Percentiles rank a stretch among this genome's conserved stretches.
These are phyloP conservation scores for Wallacemonas sp. DNA, from an alignment of 208 protist genomes.

Conservation along the genomic window DNA sequence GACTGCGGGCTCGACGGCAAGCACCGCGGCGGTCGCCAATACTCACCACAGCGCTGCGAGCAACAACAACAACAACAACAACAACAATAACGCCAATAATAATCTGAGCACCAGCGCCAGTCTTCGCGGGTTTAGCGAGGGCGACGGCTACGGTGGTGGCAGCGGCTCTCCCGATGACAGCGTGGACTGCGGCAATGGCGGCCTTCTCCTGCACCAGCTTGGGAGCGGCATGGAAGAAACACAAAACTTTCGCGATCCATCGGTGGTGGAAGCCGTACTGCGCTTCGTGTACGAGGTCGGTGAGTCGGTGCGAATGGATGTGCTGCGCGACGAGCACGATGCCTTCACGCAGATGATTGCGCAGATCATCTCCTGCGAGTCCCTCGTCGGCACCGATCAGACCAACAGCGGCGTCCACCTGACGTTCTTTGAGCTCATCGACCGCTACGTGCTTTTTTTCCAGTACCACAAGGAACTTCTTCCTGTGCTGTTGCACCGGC, in stretches of 20 bases:
- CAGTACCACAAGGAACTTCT: slow-evolving; percentile 54
- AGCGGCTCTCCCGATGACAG: not conserved
- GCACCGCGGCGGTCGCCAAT: not conserved
- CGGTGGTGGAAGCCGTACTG: slow-evolving; percentile 64
- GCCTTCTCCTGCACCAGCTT: slow-evolving; percentile 3
- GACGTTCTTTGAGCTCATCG: slow-evolving; percentile 78
- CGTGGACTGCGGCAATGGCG: not conserved
- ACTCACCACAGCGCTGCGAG: not conserved
- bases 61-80: not conserved
- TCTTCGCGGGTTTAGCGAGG: not conserved
- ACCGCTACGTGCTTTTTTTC: slow-evolving; percentile 77
- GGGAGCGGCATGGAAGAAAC: not conserved
- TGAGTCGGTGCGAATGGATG: slow-evolving; percentile 60
- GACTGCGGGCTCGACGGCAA: not conserved
- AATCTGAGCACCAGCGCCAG: slow-evolving; percentile 9
- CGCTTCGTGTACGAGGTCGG: slow-evolving; percentile 81
- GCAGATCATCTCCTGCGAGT: slow-evolving; percentile 47
- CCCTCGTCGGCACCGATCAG: slow-evolving; percentile 24
- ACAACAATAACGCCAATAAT: not conserved
- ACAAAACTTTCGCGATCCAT: slow-evolving; percentile 35
- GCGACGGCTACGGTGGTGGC: not conserved
- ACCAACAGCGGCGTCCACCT: slow-evolving; percentile 55
- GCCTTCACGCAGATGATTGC: slow-evolving; percentile 50
- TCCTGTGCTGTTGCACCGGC: slow-evolving; percentile 60
- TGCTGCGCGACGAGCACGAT: slow-evolving; percentile 35